Evolutionary conservation across 805 yeast genomes (phyloP).

Genomic region (Saturnispora ahearnii): DNA sequence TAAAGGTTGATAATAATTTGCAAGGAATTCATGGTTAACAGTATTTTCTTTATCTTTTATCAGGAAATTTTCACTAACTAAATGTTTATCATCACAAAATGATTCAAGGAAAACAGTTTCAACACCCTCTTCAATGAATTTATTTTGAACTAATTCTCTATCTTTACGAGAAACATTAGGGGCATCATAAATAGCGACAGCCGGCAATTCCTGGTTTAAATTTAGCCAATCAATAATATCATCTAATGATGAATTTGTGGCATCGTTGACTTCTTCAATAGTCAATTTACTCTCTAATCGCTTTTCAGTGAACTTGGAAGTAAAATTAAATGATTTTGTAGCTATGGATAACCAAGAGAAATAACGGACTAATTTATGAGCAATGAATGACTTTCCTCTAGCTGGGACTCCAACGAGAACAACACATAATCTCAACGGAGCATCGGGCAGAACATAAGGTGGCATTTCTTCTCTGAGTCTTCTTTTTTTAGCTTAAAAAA

Average conservation of each 20-base stretch:
- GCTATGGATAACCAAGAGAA: slow-evolving; percentile 85
- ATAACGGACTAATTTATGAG: slow-evolving; percentile 89
- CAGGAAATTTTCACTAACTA: slow-evolving; percentile 67
- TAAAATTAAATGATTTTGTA: slow-evolving; percentile 85
- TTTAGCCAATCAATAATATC: slow-evolving; percentile 73
- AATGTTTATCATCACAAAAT: slow-evolving; percentile 75
- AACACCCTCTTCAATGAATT: slow-evolving; percentile 52
- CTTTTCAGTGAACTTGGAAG: slow-evolving; percentile 64
- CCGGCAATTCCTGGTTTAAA: slow-evolving; percentile 52
- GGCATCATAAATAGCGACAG: slow-evolving; percentile 91
- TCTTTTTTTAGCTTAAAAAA: not conserved
- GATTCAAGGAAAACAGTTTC: slow-evolving; percentile 92
- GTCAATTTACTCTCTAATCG: slow-evolving; percentile 56
- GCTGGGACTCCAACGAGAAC: slow-evolving; percentile 86
- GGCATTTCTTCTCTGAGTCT: slow-evolving; percentile 32
- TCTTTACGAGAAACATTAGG: slow-evolving; percentile 76
- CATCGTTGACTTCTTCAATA: slow-evolving; percentile 53
- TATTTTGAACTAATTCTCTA: slow-evolving; percentile 50
- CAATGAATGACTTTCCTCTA: slow-evolving; percentile 89
- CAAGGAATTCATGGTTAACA: slow-evolving; percentile 59
- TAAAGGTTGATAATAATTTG: slow-evolving; percentile 69
- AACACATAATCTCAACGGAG: slow-evolving; percentile 72
- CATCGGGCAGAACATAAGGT: slow-evolving; percentile 48
- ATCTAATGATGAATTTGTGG: slow-evolving; percentile 35
- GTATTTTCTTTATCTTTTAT: slow-evolving; percentile 67